Evolutionary conservation across 768 basidiomycete species (phyloP).

Genomic region (Pleurotus eryngii): DNA sequence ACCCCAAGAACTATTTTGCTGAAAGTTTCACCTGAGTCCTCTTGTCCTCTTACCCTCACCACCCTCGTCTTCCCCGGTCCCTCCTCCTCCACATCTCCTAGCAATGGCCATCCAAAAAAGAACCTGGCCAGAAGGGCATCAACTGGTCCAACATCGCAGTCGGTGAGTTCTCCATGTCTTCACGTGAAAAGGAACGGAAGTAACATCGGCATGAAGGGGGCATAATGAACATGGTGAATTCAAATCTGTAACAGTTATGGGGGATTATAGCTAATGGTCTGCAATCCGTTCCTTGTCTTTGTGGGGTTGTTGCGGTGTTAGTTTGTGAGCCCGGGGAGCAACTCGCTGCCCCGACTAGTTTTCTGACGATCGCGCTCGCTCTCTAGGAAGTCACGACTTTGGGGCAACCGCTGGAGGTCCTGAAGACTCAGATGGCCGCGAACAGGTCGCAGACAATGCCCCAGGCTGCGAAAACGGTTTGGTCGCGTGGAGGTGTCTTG

Average conservation of each 20-base stretch:
- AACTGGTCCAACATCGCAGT: constrained; percentile 96
- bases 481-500: constrained; percentile 83
- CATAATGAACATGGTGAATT: constrained; percentile 95
- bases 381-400: constrained; percentile 92
- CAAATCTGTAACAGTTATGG: constrained; percentile 6
- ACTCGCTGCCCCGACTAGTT: constrained; percentile 8
- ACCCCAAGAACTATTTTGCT: constrained; percentile 18
- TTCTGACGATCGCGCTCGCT: constrained; percentile 16
- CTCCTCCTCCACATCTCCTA: constrained; percentile 11
- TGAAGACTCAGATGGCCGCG: constrained; percentile 99
- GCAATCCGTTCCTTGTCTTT: too few relatives aligned
- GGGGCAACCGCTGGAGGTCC: constrained; percentile 95
- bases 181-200: constrained; percentile 14
- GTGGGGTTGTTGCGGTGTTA: constrained; percentile 17
- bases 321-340: constrained; percentile 45
- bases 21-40: constrained; percentile 15
- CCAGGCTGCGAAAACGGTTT: constrained; percentile 81
- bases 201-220: constrained; percentile 53
- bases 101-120: constrained; percentile 78
- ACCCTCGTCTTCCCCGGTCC: constrained; percentile 15
- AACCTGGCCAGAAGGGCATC: constrained; percentile 88
- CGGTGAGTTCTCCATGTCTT: constrained; percentile 48
- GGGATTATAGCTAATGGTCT: too few relatives aligned
- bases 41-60: constrained; percentile 19
- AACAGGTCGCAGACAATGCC: constrained; percentile 90